phyloP scores from a whole-genome alignment of 1,284 basidiomycete species.

The Thelephora terrestris region DNA sequence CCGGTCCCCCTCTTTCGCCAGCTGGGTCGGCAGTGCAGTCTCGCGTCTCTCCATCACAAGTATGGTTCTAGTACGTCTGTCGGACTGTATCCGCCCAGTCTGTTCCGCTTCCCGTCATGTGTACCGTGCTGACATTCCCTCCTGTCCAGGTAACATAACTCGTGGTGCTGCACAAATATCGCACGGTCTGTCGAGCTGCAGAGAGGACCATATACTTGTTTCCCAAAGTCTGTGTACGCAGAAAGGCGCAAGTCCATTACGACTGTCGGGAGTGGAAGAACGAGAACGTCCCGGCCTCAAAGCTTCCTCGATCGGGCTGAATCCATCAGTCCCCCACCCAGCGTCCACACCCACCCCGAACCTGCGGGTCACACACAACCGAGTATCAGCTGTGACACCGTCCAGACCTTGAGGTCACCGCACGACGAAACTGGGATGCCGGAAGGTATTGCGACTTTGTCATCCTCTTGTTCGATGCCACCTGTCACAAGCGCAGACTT shows the following conservation, averaged over 20 bases:
- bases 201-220: constrained; percentile 13
- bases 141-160: constrained; percentile 28
- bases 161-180: constrained; percentile 23
- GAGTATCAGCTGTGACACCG: constrained; percentile 17
- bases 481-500: constrained; percentile 6
- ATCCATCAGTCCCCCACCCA: constrained; percentile 13
- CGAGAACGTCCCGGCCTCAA: constrained; percentile 12
- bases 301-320: too few relatives aligned
- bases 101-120: constrained; percentile 1
- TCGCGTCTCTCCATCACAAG: constrained; percentile 42
- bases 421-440: constrained; percentile 6
- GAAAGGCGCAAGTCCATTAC: constrained; percentile 8
- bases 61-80: constrained; percentile 36
- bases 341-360: constrained; percentile 5
- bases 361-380: constrained; percentile 9
- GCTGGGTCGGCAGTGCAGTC: constrained; percentile 42
- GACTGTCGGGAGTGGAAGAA: constrained; percentile 13
- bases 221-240: constrained; percentile 11
- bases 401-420: constrained; percentile 2
- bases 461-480: constrained; percentile 8
- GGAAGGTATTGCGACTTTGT: constrained; percentile 13
- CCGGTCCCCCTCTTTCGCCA: constrained; percentile 27
- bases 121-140: neutral
- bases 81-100: neutral
- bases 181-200: constrained; percentile 18